Conservation (phyloP, 2,329 filamentous ascomycete species). For the Fusarium praegraminearum region DNA sequence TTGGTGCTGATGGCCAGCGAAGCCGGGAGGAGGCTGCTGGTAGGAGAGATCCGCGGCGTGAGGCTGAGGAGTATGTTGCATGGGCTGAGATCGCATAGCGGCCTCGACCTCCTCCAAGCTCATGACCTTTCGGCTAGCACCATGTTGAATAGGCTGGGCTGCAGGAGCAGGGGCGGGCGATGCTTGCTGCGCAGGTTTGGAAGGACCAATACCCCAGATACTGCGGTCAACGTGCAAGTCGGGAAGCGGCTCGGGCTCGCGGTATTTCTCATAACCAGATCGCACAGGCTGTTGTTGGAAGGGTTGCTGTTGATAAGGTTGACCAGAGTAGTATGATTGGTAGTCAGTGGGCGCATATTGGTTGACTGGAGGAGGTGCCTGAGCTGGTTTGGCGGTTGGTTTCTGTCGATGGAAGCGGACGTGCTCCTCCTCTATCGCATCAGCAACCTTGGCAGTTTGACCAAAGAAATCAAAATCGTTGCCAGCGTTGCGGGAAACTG, state of each 20-base stretch:
- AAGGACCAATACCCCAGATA: slow-evolving; percentile 84
- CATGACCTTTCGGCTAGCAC: slow-evolving; percentile 80
- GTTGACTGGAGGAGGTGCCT: slow-evolving; percentile 51
- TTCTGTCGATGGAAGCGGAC: slow-evolving; percentile 83
- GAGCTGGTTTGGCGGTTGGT: slow-evolving; percentile 62
- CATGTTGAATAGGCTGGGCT: slow-evolving; percentile 39
- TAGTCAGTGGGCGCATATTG: slow-evolving; percentile 56
- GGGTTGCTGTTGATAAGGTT: slow-evolving; percentile 39
- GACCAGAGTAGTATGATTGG: slow-evolving; percentile 43
- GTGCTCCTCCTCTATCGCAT: slow-evolving; percentile 91
- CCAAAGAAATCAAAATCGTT: slow-evolving; percentile 99
- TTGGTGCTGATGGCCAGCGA: slow-evolving; percentile 48
- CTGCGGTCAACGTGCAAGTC: slow-evolving; percentile 93
- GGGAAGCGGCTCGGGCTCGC: slow-evolving; percentile 83
- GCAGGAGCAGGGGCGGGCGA: slow-evolving; percentile 48
- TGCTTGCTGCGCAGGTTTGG: slow-evolving; percentile 55
- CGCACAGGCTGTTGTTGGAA: slow-evolving; percentile 61
- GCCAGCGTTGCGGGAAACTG: slow-evolving; percentile 69
- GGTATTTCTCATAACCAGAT: slow-evolving; percentile 93
- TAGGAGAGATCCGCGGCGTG: slow-evolving; percentile 47
- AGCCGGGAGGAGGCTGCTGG: slow-evolving; percentile 45
- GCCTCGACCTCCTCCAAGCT: slow-evolving; percentile 97
- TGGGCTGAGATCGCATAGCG: slow-evolving; percentile 80
- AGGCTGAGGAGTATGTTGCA: slow-evolving; percentile 59
- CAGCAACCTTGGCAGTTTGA: slow-evolving; percentile 86